A percentile compares a stretch with the other conserved stretches of the same genome.
These are phyloP conservation scores for Vigna reflexopilosa DNA, from an alignment of 306 rosid genomes.

Conservation along the genomic window DNA sequence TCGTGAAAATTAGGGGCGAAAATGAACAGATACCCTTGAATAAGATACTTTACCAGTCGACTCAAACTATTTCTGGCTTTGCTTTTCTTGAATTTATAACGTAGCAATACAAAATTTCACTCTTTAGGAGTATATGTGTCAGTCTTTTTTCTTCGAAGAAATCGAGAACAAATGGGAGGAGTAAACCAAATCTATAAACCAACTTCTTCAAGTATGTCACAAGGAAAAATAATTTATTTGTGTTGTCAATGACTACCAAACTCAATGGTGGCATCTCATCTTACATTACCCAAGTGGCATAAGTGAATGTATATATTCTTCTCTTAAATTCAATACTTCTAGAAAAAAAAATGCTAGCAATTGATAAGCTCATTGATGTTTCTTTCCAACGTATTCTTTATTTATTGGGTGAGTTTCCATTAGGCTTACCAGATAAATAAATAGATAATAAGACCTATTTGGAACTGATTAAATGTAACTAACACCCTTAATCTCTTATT, in stretches of 20 bases:
- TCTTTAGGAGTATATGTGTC: slow-evolving; percentile 10
- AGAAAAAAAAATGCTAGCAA: neutral
- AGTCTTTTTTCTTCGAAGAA: slow-evolving; percentile 31
- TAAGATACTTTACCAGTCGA: slow-evolving; percentile 27
- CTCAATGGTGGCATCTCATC: slow-evolving; percentile 35
- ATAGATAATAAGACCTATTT: neutral
- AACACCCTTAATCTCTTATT: neutral
- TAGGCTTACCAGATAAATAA: neutral
- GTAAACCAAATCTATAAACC: slow-evolving; percentile 31
- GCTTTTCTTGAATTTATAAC: slow-evolving; percentile 31
- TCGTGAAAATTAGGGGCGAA: slow-evolving; percentile 14
- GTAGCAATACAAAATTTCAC: neutral
- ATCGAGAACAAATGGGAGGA: slow-evolving; percentile 31
- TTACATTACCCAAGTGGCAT: slow-evolving; percentile 15
- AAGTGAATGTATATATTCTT: slow-evolving; percentile 11
- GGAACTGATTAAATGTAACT: slow-evolving; percentile 1
- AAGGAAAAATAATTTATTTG: slow-evolving; percentile 26
- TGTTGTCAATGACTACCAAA: slow-evolving; percentile 43
- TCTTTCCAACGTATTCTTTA: neutral
- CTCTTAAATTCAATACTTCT: no score
- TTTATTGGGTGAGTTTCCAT: neutral
- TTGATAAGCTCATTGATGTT: neutral
- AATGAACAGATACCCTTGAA: slow-evolving; percentile 11
- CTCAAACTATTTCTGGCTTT: slow-evolving; percentile 8
- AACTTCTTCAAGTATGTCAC: slow-evolving; percentile 12